Evolutionary conservation across 1,284 basidiomycete genomes (phyloP).

Genomic region (Inonotus hispidus): DNA sequence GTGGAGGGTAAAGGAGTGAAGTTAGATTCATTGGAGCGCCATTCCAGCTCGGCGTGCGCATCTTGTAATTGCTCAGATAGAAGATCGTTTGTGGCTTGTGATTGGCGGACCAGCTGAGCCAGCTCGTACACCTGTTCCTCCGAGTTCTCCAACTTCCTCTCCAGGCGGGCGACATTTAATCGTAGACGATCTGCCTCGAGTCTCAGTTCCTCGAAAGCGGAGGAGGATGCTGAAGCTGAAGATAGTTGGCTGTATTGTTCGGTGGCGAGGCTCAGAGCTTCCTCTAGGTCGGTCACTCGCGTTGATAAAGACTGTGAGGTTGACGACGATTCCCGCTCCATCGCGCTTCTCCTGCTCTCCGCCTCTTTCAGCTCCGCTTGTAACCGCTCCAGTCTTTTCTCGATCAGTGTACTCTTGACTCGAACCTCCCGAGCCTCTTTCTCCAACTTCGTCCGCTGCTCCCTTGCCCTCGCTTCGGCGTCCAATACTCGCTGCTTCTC

Average conservation of each 20-base stretch:
- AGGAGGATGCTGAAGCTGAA: constrained; percentile 40
- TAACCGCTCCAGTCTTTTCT: constrained; percentile 24
- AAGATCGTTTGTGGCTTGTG: constrained; percentile 45
- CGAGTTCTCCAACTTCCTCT: constrained; percentile 62
- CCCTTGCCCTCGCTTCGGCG: constrained; percentile 36
- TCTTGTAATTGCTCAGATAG: constrained; percentile 40
- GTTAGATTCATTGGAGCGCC: constrained; percentile 3
- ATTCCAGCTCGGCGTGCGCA: constrained; percentile 35
- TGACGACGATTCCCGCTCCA: constrained; percentile 26
- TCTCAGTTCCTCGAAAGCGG: constrained; percentile 38
- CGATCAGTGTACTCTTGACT: constrained; percentile 32
- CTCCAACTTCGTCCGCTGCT: constrained; percentile 30
- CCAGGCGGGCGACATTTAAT: constrained; percentile 45
- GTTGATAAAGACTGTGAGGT: constrained; percentile 32
- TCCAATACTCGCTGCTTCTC: constrained; percentile 55
- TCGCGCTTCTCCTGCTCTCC: constrained; percentile 19
- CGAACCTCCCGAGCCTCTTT: constrained; percentile 30
- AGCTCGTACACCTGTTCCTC: constrained; percentile 64
- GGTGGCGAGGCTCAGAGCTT: constrained; percentile 41
- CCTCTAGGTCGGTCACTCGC: constrained; percentile 46
- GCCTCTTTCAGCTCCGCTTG: constrained; percentile 20
- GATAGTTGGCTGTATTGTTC: constrained; percentile 57
- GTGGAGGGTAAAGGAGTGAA: background rate
- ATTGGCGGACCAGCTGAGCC: constrained; percentile 53
- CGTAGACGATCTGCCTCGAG: constrained; percentile 37